A percentile compares a stretch with the other conserved stretches of the same genome.
Evolutionary conservation across 2,329 filamentous ascomycete species (phyloP).

Genomic region (Penicillium aurantiogriseum): DNA sequence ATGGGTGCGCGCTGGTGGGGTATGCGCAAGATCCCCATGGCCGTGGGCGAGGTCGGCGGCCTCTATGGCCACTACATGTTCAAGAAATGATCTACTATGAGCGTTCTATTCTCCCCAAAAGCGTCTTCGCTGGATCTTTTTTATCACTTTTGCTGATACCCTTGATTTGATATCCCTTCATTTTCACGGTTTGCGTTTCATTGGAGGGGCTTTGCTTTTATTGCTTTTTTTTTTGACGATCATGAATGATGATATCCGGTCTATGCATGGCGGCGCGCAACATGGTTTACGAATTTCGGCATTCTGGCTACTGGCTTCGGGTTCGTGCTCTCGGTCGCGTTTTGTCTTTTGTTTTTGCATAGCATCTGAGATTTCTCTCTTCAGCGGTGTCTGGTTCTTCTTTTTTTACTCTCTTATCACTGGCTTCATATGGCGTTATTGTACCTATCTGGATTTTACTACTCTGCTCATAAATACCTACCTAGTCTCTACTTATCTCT

Average conservation of each 20-base stretch:
- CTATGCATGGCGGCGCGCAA: constrained; percentile 31
- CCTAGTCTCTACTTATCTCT: not conserved
- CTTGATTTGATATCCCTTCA: constrained; percentile 14
- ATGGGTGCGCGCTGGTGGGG: constrained; percentile 83
- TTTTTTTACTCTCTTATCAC: constrained; percentile 2
- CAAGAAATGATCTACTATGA: constrained; percentile 43
- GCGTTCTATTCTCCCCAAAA: constrained; percentile 19
- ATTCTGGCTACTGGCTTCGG: constrained; percentile 28
- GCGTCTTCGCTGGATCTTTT: constrained; percentile 11
- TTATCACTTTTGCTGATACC: constrained; percentile 20
- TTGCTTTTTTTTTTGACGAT: constrained; percentile 17
- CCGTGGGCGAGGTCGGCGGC: constrained; percentile 56
- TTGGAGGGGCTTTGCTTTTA: constrained; percentile 11
- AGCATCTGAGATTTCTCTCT: constrained; percentile 26
- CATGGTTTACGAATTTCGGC: constrained; percentile 29
- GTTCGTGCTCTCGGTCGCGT: constrained; percentile 28
- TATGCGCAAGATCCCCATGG: constrained; percentile 67
- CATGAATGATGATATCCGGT: constrained; percentile 30
- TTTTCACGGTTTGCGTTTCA: constrained; percentile 13
- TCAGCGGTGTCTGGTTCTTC: constrained; percentile 18
- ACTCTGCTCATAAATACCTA: constrained; percentile 17
- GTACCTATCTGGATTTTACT: constrained; percentile 10
- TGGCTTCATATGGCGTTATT: constrained; percentile 10
- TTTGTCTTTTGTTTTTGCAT: constrained; percentile 25
- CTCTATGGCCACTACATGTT: constrained; percentile 62